A percentile compares a stretch with the other conserved stretches of the same genome.
These are phyloP conservation scores for Usnea hakonensis DNA, from an alignment of 495 filamentous ascomycete species.

Conservation along the genomic window DNA sequence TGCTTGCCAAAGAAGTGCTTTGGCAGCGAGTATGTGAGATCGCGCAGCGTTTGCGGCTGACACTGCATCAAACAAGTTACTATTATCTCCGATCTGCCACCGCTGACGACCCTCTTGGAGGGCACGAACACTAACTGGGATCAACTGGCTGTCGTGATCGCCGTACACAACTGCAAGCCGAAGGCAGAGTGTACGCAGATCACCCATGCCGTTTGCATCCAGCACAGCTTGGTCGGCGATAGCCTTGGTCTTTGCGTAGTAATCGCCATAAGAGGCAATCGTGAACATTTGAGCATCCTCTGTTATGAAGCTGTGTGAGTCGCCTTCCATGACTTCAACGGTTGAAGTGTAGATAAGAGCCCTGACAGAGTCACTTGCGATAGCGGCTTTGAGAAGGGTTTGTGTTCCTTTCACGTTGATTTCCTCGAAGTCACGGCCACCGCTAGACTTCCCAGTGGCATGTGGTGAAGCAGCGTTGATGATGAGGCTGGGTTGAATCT, in stretches of 20 bases:
- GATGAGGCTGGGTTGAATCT: not conserved
- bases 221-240: constrained; percentile 78
- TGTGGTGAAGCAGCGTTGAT: not conserved
- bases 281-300: not conserved
- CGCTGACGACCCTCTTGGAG: constrained; percentile 46
- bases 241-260: constrained; percentile 86
- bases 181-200: not conserved
- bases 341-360: constrained; percentile 3
- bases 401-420: not conserved
- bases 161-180: not conserved
- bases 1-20: constrained; percentile 50
- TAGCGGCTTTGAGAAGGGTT: not conserved
- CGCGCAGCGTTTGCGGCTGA: constrained; percentile 71
- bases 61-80: constrained; percentile 74
- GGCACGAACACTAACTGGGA: constrained; percentile 49
- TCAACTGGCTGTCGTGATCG: constrained; percentile 4
- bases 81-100: constrained; percentile 63
- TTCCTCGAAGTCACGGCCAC: not conserved
- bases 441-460: not conserved
- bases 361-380: not conserved
- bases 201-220: constrained; percentile 69
- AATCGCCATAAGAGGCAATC: constrained; percentile 39
- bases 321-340: not conserved
- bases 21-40: constrained; percentile 60
- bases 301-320: not conserved